Evolutionary conservation across 2,329 filamentous ascomycete genomes (phyloP).

Genomic region (Dothideomycetidae sp.): DNA sequence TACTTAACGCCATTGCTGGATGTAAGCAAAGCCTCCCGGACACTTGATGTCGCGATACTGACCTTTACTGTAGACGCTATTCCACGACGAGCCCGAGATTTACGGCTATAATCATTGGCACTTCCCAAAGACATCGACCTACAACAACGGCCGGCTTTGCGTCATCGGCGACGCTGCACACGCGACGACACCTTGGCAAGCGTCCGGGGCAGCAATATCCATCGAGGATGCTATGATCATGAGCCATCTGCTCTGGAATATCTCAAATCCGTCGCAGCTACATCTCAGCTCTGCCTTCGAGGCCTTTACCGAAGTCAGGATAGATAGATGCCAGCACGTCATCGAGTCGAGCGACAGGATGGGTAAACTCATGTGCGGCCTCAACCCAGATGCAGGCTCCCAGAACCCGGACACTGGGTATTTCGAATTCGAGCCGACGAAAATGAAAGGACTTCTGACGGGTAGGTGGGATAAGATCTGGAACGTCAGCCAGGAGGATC

Average conservation of each 20-base stretch:
- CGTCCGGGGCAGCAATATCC: constrained; percentile 21
- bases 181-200: constrained; percentile 30
- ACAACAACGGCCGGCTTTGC: constrained; percentile 14
- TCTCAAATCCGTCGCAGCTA: background rate
- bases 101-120: background rate
- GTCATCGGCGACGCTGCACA: constrained; percentile 31
- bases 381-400: background rate
- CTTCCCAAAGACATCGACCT: background rate
- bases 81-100: too few species aligned
- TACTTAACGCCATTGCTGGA: background rate
- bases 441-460: background rate
- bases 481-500: background rate
- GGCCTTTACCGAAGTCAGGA: background rate
- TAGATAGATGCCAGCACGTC: background rate
- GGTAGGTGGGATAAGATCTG: background rate
- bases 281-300: background rate
- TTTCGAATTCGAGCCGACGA: background rate
- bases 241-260: constrained; percentile 15
- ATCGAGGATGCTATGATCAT: constrained; percentile 20
- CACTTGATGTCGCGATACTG: too few species aligned
- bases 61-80: too few species aligned
- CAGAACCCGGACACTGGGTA: background rate
- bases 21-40: background rate
- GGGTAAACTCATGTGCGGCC: background rate
- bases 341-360: background rate